phyloP scores from a whole-genome alignment of 768 basidiomycete species.

The Leccinum subgranulosum region DNA sequence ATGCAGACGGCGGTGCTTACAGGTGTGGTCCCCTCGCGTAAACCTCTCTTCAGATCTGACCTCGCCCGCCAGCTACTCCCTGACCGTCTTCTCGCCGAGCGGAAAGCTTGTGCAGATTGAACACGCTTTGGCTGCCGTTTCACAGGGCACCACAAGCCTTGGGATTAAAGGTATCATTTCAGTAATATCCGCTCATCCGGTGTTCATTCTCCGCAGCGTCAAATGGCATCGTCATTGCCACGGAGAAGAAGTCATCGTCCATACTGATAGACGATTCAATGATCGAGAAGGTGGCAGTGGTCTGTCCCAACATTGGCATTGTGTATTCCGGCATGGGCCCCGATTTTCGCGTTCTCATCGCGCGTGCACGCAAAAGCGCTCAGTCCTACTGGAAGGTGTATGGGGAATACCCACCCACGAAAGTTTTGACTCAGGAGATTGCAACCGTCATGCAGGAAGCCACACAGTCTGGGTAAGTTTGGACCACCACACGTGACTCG shows the following conservation, averaged over 20 bases:
- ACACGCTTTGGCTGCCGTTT: slow-evolving; percentile 95
- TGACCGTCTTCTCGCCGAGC: slow-evolving; percentile 98
- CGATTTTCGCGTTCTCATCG: slow-evolving; percentile 92
- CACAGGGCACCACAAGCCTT: slow-evolving; percentile 92
- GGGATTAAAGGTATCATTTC: slow-evolving; percentile 86
- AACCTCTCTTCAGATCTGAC: slow-evolving; percentile 20
- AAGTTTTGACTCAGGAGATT: slow-evolving; percentile 94
- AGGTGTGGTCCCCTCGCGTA: slow-evolving; percentile 41
- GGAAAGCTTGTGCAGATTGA: slow-evolving; percentile 99
- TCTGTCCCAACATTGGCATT: slow-evolving; percentile 98
- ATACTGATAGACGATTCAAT: slow-evolving; percentile 97
- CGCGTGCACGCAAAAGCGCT: slow-evolving; percentile 94
- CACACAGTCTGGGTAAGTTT: slow-evolving; percentile 91
- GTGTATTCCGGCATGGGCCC: slow-evolving; percentile 99
- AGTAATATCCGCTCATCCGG: slow-evolving; percentile 24
- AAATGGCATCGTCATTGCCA: slow-evolving; percentile 98
- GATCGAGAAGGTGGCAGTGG: slow-evolving; percentile 94
- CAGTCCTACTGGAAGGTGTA: slow-evolving; percentile 99
- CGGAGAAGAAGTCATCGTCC: slow-evolving; percentile 98
- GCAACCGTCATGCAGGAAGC: slow-evolving; percentile 99
- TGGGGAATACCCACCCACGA: slow-evolving; percentile 96
- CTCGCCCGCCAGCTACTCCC: slow-evolving; percentile 72
- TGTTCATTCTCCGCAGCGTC: slow-evolving; percentile 59
- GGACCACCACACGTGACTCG: slow-evolving; percentile 18
- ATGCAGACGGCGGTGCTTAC: slow-evolving; percentile 79